Base-by-base conservation (phyloP, 768 basidiomycete genomes). In the Pholiota molesta region DNA sequence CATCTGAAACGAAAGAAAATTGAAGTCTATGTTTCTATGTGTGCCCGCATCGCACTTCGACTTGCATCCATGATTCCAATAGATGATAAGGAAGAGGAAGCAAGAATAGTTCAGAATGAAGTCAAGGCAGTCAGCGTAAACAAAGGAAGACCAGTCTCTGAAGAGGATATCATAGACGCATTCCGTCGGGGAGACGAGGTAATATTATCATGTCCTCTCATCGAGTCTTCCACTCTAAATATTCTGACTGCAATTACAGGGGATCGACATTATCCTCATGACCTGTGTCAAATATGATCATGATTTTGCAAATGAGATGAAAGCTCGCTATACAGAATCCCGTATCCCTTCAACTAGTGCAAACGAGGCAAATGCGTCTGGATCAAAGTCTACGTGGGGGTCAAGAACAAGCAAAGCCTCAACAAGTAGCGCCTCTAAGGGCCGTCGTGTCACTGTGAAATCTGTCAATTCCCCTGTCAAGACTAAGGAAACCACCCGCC, bases 231-330 rank as follows among this genome's bases (percentile, higher is more conserved):
- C 17, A 42, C 29, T 52, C 6, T 54, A 8, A 16, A 55, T 55
- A 28, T 19, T 16, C n/a, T 35, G 8, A 57, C n/a, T 10, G 37
- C 26, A 16, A 2, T 21, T 55, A 14, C 52, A 76, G 74, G 62
- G 59, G 14, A 70, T 76, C 47, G 69, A 72, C 45, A 72, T 76
- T 23, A 67, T 76, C 39, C 66, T 61, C 3, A 72, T 75, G 74
- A 63, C 59, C 10, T 76, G 75, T 40, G 64, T 73, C 16, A 62
- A 42, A 2, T 76, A 76, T 57, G 75, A 76, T 62, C 70, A 69
- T 39, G 70, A 61, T 6, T 74, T 76, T 59, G 69, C 69, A 17
- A 51, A 69, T 10, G 66, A 72, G 29, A 67, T 74, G 7, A 53
- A 65, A 28, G 45, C 49, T 0, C 59, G 60, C 16, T 64, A 60